Conservation (phyloP, 306 rosid species). For the Sesbania bispinosa region DNA sequence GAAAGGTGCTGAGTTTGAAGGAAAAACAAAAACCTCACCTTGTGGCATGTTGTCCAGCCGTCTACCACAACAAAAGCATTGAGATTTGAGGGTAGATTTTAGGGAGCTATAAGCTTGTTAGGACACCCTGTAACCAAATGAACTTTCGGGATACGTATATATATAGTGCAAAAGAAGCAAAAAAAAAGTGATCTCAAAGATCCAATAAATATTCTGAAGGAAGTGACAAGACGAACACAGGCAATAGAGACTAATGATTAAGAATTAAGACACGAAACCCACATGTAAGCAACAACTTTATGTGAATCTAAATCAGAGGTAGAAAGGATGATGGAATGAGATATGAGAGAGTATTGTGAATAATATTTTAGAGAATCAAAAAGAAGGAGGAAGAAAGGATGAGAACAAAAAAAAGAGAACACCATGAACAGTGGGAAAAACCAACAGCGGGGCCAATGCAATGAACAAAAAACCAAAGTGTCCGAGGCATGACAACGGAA, state of each 20-base stretch:
- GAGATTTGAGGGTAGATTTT: slow-evolving; percentile 34
- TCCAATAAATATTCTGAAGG: slow-evolving; percentile 18
- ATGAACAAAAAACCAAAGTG: background rate
- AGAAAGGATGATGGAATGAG: slow-evolving; percentile 33
- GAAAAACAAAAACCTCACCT: slow-evolving; percentile 32
- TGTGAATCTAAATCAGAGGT: slow-evolving; percentile 34
- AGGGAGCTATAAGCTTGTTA: slow-evolving; percentile 18
- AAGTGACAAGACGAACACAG: slow-evolving; percentile 23
- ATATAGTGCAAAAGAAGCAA: background rate
- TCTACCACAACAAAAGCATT: slow-evolving; percentile 25
- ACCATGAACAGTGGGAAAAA: slow-evolving; percentile 6
- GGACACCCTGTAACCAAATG: slow-evolving; percentile 38
- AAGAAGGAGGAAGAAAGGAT: too few species aligned
- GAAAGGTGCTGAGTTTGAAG: slow-evolving; percentile 32
- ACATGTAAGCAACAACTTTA: slow-evolving; percentile 33
- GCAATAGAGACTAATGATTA: slow-evolving; percentile 5
- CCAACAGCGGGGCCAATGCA: slow-evolving; percentile 10
- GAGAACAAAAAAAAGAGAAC: background rate
- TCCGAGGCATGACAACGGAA: slow-evolving; percentile 27
- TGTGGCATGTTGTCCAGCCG: slow-evolving; percentile 18
- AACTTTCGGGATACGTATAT: background rate
- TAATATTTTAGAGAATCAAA: background rate
- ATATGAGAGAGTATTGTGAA: background rate
- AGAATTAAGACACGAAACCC: slow-evolving; percentile 30
- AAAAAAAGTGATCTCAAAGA: background rate